Evolutionary conservation across 2,329 filamentous ascomycete genomes (phyloP), one percentile per base, ranked within the genome.

Genomic region (Ramichloridium luteum): DNA sequence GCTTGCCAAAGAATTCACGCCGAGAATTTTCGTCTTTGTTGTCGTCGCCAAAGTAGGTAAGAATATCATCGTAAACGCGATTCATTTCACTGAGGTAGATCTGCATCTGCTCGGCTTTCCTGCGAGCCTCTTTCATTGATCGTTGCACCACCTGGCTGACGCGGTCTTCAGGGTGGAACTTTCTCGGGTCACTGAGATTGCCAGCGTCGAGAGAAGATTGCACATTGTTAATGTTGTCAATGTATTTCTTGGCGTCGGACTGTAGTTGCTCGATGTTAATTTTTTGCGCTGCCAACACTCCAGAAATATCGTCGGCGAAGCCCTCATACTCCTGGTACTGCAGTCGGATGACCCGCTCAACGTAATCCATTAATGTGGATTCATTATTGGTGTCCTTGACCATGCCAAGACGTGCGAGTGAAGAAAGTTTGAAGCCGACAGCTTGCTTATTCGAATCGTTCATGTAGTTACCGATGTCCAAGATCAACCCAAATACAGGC

Each of bases 391-490:
- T 85, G 54, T 98, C 90, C 63, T 98, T 98, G 52, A 96, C 83
- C 86, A 98, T 96, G 39, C 80, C 86, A 34, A 98, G 66, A 34
- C 90, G 77, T 16, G 83, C 82, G 29, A 98, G 75, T 4, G 90
- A 94, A 52, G 85, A 90, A 10, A 98, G 74, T 65, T 98, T 98
- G 77, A 98, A 98, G 40, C 90, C 90, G 36, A 80, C 82, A 3
- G 90, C 90, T 61, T 96, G 90, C 64, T 98, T 98, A 62, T 94
- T 96, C 34, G 86, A 80, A 54, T 96, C 90, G 65, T 98, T 98
- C 90, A 98, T 98, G 68, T 93, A 98, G 59, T 98, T 98, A 58
- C 90, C 90, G 51, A 98, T 93, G 57, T 94, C 88, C 48, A 98
- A 66, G 58, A 98, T 98, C 40, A 96, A 70, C 37, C 88, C 86